Base-by-base conservation (phyloP, 2,329 filamentous ascomycete genomes). In the Colletotrichum cuscutae region DNA sequence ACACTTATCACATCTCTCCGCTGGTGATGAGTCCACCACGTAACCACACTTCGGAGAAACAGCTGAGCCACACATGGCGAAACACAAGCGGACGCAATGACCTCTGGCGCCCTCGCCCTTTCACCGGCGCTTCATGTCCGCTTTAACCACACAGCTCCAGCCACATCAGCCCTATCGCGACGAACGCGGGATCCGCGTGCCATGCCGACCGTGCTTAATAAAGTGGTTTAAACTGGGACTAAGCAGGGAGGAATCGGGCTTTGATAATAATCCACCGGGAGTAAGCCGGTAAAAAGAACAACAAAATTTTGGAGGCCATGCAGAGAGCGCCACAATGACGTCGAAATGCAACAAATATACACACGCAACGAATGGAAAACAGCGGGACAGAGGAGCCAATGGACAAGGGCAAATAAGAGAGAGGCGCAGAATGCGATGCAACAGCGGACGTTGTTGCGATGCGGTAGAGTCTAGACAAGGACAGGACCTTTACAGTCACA, bases 281-380 rank as follows among this genome's bases (percentile, higher is more conserved):
- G 46, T 60, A 56, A 68, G 64, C 63, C 46, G 49, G 56, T 4
- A 53, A 49, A 22, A 13, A 42, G 11, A 15, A 56, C 15, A 42
- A 53, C 32, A 28, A 54, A 35, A 42, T 26, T 4, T 37, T 26
- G 9, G 7, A 26, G n/a, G 42, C 42, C 62, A 13, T 24, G 13
- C 32, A 49, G 37, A 22, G 46, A 42, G 35, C 49, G 68, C 68
- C 68, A 71, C 64, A 62, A 71, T 71, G 68, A 71, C 68, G 68
- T 59, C 61, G 30, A 11, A 46, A 58, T 57, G 24, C 46, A 26
- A 37, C 46, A 5, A 68, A 32, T 11, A 46, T 8, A 49, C 42
- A 26, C 11, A 26, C 30, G 56, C 46, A 32, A 32, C 62, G 32
- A 37, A 65, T 65, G 24, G 32, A 15, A 56, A 65, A 42, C 4